A percentile compares a stretch with the other conserved stretches of the same genome.
phyloP scores from a whole-genome alignment of 306 rosid genomes.

The Leucaena leucocephala region DNA sequence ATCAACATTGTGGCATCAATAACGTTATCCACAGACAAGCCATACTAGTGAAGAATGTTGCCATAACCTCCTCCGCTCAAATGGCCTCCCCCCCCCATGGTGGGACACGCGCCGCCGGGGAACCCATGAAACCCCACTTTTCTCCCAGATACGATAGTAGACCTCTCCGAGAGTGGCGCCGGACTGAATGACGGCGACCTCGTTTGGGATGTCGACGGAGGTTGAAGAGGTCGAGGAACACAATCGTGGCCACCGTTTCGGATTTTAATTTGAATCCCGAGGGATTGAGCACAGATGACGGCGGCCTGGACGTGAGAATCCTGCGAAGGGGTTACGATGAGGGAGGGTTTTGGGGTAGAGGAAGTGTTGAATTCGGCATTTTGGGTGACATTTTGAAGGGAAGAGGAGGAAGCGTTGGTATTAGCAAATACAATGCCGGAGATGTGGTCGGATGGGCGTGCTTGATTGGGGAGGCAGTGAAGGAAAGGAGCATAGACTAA shows the following conservation, averaged over 20 bases:
- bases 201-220: constrained; percentile 47
- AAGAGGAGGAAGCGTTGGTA: constrained; percentile 48
- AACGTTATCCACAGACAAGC: constrained; percentile 66
- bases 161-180: constrained; percentile 85
- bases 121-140: constrained; percentile 62
- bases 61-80: constrained; percentile 87
- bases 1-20: constrained; percentile 68
- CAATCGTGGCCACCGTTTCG: constrained; percentile 91
- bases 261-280: constrained; percentile 57
- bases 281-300: constrained; percentile 55
- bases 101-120: constrained; percentile 72
- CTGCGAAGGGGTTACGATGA: constrained; percentile 57
- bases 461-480: constrained; percentile 18
- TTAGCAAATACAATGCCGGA: not conserved
- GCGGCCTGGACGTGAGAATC: constrained; percentile 63
- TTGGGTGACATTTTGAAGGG: constrained; percentile 65
- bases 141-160: constrained; percentile 64
- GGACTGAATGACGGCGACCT: constrained; percentile 55
- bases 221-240: constrained; percentile 75
- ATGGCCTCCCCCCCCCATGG: constrained; percentile 86
- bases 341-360: constrained; percentile 62
- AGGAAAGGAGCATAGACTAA: constrained; percentile 4
- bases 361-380: constrained; percentile 76
- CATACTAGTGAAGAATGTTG: constrained; percentile 63
- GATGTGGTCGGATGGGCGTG: not conserved